Evolutionary conservation across 257 asterid species (phyloP), one percentile per base, ranked within the genome.

Genomic region (Nyctanthes arbortristis): DNA sequence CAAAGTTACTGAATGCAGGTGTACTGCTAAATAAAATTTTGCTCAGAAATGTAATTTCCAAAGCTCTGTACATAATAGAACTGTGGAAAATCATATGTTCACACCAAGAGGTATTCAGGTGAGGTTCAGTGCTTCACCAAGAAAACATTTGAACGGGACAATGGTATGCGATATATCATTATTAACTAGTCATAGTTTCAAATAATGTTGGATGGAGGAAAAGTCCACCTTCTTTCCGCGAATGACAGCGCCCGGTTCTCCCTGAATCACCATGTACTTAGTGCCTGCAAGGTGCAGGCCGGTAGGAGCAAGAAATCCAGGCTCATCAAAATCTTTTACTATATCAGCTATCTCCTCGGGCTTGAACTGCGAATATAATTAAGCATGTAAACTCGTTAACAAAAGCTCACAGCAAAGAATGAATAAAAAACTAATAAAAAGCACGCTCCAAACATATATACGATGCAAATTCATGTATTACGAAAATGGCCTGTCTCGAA

Each of bases 221-320:
- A 11, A 59, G 34, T 29, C 24, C 27, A 72, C 87, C 85, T 81
- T 86, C 75, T 86, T 81, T 12, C 87, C 92, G 32, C 92, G 87
- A 20, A 84, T 75, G 0, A 86, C 92, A 57, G 89, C 82, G 11
- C 87, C 85, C 10, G 83, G 74, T 61, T 86, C 92, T 22, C 89
- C 89, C 69, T 81, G 85, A 67, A 83, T 84, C 32, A 86, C 89
- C 92, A 86, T 86, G 61, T 86, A 86, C 66, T 86, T 86, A 10
- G 73, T n/a, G 6, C 84, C 88, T 43, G 52, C 79, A 25, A 81
- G 77, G 69, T 61, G 70, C 22, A 84, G 65, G 18, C 92, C 89
- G 16, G 83, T 84, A 10, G 92, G 92, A 62, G 92, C 92, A 60
- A 84, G 87, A 70, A 20, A 54, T 75, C 89, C 89, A 33, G 88